Evolutionary conservation across 1,284 basidiomycete species (phyloP).

Genomic region (Tremellales sp.): DNA sequence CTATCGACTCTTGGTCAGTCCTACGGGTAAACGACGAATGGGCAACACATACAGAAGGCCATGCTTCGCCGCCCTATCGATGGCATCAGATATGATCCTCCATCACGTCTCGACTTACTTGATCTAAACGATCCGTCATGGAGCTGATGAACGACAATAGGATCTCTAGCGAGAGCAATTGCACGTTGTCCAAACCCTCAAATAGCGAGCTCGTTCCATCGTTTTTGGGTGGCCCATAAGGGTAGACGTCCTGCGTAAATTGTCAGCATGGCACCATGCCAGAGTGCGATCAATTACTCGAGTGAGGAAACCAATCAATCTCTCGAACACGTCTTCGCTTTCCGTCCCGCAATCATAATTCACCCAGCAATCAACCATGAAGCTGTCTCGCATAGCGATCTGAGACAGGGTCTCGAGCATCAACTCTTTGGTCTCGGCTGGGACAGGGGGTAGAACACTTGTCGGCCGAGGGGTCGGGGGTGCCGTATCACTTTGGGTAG

Average conservation of each 20-base stretch:
- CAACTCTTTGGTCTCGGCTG: constrained; percentile 82
- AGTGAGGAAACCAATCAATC: constrained; percentile 83
- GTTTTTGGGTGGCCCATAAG: constrained; percentile 46
- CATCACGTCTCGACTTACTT: constrained; percentile 20
- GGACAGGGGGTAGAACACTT: constrained; percentile 57
- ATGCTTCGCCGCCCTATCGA: constrained; percentile 54
- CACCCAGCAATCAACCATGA: constrained; percentile 91
- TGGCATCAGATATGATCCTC: not conserved
- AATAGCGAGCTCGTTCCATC: constrained; percentile 50
- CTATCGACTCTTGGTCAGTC: constrained; percentile 43
- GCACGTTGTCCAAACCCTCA: constrained; percentile 66
- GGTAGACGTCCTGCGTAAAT: constrained; percentile 66
- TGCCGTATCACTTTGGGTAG: constrained; percentile 1
- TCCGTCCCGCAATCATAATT: constrained; percentile 98
- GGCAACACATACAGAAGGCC: constrained; percentile 51
- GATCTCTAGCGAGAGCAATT: constrained; percentile 85
- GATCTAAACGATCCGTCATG: constrained; percentile 75
- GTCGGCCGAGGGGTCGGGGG: constrained; percentile 34
- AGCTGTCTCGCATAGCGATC: constrained; percentile 64
- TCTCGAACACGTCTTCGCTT: constrained; percentile 92
- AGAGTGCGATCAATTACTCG: constrained; percentile 51
- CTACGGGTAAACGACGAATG: not conserved
- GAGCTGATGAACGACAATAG: constrained; percentile 81
- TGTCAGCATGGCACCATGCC: not conserved
- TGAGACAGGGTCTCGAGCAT: constrained; percentile 84